Percentiles rank a stretch among this genome's conserved stretches.
These are phyloP conservation scores for Boechera retrofracta DNA, from an alignment of 345 rosid genomes.

Conservation along the genomic window DNA sequence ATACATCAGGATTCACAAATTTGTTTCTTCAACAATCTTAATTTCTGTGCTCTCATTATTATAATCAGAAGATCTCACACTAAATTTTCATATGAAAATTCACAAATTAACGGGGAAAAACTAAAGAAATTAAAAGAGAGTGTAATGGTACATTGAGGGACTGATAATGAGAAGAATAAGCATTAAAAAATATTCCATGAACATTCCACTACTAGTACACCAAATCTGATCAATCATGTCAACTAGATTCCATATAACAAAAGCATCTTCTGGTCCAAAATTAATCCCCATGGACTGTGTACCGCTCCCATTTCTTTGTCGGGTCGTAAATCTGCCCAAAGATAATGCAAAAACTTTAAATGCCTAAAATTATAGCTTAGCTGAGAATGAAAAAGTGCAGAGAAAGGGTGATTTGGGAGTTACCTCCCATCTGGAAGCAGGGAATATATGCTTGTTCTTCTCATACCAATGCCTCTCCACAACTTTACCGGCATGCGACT, in stretches of 20 bases:
- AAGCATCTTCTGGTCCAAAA: neutral
- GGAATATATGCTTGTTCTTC: conserved; percentile 98
- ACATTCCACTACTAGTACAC: conserved; percentile 25
- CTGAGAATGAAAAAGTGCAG: neutral
- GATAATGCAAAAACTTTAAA: neutral
- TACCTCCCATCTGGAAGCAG: conserved; percentile 99
- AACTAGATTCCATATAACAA: neutral
- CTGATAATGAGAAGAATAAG: neutral
- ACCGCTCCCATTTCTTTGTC: conserved; percentile 90
- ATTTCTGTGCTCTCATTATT: neutral
- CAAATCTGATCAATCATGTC: conserved; percentile 13
- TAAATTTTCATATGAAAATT: neutral
- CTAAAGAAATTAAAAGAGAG: neutral
- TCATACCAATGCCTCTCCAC: conserved; percentile 99
- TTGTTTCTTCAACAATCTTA: conserved; percentile 11
- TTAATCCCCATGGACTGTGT: conserved; percentile 94
- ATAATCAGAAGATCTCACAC: neutral
- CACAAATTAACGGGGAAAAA: neutral
- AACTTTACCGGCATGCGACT: conserved; percentile 99
- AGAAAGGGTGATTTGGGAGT: conserved; percentile 9
- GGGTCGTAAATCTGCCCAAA: conserved; percentile 80
- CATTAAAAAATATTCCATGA: conserved; percentile 18
- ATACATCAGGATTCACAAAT: neutral
- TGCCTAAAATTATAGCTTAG: neutral
- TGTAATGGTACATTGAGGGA: neutral